Evolutionary conservation across 2,329 filamentous ascomycete species (phyloP), one percentile per base, ranked within the genome.

Genomic region (Sclerotinia sclerotiorum): DNA sequence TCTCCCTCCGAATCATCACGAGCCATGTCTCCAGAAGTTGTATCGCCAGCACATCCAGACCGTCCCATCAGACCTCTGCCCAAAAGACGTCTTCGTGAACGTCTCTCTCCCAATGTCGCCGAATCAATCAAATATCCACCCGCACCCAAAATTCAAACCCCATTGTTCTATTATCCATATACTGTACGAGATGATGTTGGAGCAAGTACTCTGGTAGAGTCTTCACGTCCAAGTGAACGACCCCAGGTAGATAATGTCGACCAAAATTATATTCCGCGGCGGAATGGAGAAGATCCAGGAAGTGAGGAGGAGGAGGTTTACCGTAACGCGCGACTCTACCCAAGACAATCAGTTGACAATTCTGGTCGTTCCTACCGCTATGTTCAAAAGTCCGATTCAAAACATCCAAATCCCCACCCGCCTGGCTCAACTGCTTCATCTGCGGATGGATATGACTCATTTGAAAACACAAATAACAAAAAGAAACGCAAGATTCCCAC

Each of bases 401-500:
- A 82, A 69, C 81, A 83, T 62, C 69, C 78, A 2, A 83, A 83
- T 68, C 79, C 82, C 24, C 83, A 87, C 55, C 86, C 87, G 29
- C 85, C 89, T 61, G 85, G 85, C 55, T 93, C 92, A 17, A 88
- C 89, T 32, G 84, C 87, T 7, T 90, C 89, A 5, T 90, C 90
- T 3, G 82, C 87, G 15, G 94, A 98, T 78, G 93, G 94, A 19
- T 98, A 98, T 78, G 95, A 99, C 79, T 95, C 93, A 8, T 97
- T 97, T 75, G 95, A 99, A 79, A 98, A 98, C 76, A 97, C 93
- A 48, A 98, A 97, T 79, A 99, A 99, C 78, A 99, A 99, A 81
- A 99, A 98, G 83, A 98, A 99, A 80, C 87, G 95, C 73, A 99
- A 99, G 81, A 98, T 99, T 49, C 95, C 95, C 0, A 93, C 93